Evolutionary conservation across 2,329 filamentous ascomycete species (phyloP).

Genomic region (Aspergillus sp.): DNA sequence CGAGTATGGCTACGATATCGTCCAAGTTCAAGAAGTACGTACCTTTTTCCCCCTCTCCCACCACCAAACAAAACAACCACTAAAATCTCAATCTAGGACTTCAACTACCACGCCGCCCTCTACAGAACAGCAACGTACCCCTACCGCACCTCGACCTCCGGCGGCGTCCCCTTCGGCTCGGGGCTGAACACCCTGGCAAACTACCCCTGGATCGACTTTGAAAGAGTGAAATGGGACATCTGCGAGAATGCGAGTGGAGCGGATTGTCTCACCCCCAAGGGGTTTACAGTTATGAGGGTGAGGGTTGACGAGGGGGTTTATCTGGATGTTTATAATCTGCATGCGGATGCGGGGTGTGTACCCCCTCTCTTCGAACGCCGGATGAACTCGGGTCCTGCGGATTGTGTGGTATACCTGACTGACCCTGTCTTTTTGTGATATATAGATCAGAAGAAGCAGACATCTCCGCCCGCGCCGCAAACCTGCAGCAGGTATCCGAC

Average conservation of each 20-base stretch:
- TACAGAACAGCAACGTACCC: slow-evolving; percentile 58
- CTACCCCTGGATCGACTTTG: slow-evolving; percentile 60
- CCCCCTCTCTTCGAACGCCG: no score
- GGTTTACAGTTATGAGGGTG: slow-evolving; percentile 69
- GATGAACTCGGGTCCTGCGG: no score
- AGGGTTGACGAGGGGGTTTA: slow-evolving; percentile 58
- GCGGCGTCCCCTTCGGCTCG: slow-evolving; percentile 66
- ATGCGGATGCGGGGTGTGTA: slow-evolving; percentile 64
- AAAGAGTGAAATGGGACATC: slow-evolving; percentile 61
- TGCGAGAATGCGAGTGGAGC: slow-evolving; percentile 56
- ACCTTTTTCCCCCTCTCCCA: background rate
- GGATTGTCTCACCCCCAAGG: slow-evolving; percentile 72
- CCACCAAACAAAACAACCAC: background rate
- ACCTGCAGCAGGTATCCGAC: slow-evolving; percentile 62
- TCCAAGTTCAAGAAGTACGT: slow-evolving; percentile 67
- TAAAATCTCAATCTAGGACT: slow-evolving; percentile 51
- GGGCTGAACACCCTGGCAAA: slow-evolving; percentile 69
- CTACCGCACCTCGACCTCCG: slow-evolving; percentile 66
- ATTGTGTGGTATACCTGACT: no score
- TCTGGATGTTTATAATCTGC: slow-evolving; percentile 69
- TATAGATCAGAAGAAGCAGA: slow-evolving; percentile 55
- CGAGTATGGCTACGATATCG: slow-evolving; percentile 63
- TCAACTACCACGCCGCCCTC: slow-evolving; percentile 69
- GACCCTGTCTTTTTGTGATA: background rate
- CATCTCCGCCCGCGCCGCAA: slow-evolving; percentile 59